Conservation (phyloP, 768 basidiomycete species). For the Xanthoconium purpureum region DNA sequence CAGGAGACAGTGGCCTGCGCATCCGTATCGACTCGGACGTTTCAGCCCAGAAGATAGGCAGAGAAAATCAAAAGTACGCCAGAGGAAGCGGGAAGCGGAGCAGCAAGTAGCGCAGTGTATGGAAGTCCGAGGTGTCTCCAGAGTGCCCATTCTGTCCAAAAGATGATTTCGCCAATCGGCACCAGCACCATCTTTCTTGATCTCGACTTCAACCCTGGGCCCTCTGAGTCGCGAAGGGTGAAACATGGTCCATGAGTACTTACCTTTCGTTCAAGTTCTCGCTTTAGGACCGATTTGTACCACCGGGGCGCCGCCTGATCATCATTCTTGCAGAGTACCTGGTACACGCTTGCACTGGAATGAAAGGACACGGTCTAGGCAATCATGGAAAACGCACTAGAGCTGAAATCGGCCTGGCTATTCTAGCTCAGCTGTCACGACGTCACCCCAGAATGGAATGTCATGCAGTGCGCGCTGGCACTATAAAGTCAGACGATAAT, state of each 20-base stretch:
- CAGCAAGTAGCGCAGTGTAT: no score
- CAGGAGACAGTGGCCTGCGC: no score
- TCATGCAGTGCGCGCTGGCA: slow-evolving; percentile 14
- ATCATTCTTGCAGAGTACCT: not conserved
- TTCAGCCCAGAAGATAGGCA: no score
- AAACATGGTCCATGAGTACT: not conserved
- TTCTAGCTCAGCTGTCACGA: slow-evolving; percentile 15
- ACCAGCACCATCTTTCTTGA: not conserved
- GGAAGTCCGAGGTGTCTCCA: no score
- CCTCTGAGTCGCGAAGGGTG: not conserved
- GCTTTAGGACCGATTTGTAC: not conserved
- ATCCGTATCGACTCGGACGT: no score
- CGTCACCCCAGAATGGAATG: slow-evolving; percentile 23
- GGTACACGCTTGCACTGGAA: not conserved
- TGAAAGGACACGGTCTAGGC: not conserved
- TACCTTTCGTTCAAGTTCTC: no score
- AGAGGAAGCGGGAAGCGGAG: no score
- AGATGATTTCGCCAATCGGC: not conserved
- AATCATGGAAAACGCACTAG: not conserved
- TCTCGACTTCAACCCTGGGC: not conserved
- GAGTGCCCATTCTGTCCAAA: not conserved
- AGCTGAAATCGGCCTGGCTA: not conserved
- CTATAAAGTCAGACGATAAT: slow-evolving; percentile 9
- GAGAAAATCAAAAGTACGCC: no score
- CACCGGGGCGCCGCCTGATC: not conserved